Conservation (phyloP, 2,329 filamentous ascomycete species). For the Sporothrix brunneoviolacea region DNA sequence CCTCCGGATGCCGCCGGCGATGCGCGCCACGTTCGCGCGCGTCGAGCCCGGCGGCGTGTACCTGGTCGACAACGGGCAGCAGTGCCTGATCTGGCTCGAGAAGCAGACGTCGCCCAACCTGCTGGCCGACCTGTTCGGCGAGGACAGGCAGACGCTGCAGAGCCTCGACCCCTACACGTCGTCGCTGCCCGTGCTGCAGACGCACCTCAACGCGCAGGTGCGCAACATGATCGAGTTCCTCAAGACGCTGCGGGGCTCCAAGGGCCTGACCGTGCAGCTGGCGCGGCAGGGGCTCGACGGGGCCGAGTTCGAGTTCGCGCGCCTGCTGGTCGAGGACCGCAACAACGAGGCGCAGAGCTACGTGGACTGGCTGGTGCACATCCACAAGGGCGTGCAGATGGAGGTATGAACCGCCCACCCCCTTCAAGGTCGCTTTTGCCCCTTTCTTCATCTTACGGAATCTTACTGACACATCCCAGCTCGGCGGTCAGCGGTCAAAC, state of each 20-base stretch:
- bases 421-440: neutral
- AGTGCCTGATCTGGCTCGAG: slow-evolving; percentile 88
- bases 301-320: slow-evolving; percentile 92
- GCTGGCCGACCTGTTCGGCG: slow-evolving; percentile 82
- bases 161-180: slow-evolving; percentile 75
- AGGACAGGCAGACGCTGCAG: slow-evolving; percentile 63
- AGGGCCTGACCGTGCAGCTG: slow-evolving; percentile 82
- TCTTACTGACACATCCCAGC: too few species aligned
- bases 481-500: slow-evolving; percentile 65
- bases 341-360: slow-evolving; percentile 98
- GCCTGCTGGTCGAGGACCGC: slow-evolving; percentile 83
- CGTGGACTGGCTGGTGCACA: slow-evolving; percentile 95
- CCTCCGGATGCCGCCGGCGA: slow-evolving; percentile 70
- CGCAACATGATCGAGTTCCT: slow-evolving; percentile 90
- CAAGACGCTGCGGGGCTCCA: slow-evolving; percentile 71
- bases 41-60: slow-evolving; percentile 93
- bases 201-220: slow-evolving; percentile 88
- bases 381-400: slow-evolving; percentile 87
- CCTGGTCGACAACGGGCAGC: slow-evolving; percentile 90
- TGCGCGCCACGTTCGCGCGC: slow-evolving; percentile 78
- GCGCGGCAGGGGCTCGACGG: slow-evolving; percentile 90
- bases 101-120: slow-evolving; percentile 87
- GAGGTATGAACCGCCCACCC: slow-evolving; percentile 51
- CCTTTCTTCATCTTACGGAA: neutral
- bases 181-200: slow-evolving; percentile 75